phyloP scores from a whole-genome alignment of 1,139 yeast species.

The Wickerhamomyces sp. region DNA sequence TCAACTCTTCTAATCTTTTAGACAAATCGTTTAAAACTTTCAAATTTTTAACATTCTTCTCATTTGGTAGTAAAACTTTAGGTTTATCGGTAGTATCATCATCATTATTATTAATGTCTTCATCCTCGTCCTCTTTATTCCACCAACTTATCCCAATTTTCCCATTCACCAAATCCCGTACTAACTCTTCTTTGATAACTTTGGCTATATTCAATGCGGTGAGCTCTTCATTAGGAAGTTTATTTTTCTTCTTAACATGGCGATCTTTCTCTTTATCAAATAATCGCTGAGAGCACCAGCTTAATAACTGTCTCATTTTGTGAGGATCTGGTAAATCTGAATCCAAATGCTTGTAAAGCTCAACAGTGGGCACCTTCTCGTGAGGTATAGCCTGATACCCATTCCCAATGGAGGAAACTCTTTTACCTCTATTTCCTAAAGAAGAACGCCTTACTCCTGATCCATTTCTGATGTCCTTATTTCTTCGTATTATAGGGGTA shows the following conservation, averaged over 20 bases:
- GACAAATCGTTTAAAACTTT: slow-evolving; percentile 43
- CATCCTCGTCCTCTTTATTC: slow-evolving; percentile 40
- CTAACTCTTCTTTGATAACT: slow-evolving; percentile 60
- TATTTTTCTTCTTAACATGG: slow-evolving; percentile 21
- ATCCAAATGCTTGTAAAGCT: slow-evolving; percentile 62
- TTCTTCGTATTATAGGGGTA: slow-evolving; percentile 37
- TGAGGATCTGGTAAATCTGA: slow-evolving; percentile 65
- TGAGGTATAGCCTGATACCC: slow-evolving; percentile 71
- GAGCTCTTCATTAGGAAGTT: slow-evolving; percentile 29
- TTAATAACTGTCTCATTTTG: slow-evolving; percentile 61
- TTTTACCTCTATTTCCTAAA: slow-evolving; percentile 57
- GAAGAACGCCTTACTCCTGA: slow-evolving; percentile 40
- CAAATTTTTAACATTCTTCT: slow-evolving; percentile 48
- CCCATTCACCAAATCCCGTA: slow-evolving; percentile 56
- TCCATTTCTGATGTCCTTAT: slow-evolving; percentile 30
- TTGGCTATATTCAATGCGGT: slow-evolving; percentile 53
- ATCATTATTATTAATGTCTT: slow-evolving; percentile 24
- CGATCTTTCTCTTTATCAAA: slow-evolving; percentile 33
- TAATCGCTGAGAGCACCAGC: slow-evolving; percentile 62
- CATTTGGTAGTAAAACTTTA: slow-evolving; percentile 43
- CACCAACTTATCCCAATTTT: slow-evolving; percentile 67
- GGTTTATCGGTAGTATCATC: slow-evolving; percentile 5
- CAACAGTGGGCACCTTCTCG: slow-evolving; percentile 50
- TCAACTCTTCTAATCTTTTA: slow-evolving; percentile 39
- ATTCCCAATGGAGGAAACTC: slow-evolving; percentile 72